Base-by-base conservation (phyloP, 345 rosid species). In the Cardamine occulta region DNA sequence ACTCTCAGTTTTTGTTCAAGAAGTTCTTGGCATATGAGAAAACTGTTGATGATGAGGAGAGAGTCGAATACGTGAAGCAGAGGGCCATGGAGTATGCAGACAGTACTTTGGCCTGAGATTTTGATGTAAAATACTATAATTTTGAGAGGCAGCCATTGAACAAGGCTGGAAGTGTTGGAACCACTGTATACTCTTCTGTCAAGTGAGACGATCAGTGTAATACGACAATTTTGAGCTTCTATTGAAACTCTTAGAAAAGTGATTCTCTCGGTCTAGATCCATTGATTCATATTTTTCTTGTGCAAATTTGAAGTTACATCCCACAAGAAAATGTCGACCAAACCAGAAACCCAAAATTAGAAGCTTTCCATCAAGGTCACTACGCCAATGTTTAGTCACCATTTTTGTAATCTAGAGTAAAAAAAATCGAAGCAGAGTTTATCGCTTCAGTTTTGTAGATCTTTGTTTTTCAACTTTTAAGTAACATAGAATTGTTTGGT, bases 41-140 rank as follows among this genome's bases (percentile, higher is more conserved):
- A 76, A 76, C 86, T 32, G 21, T 5, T 15, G 94, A 89, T 3
- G 91, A 88, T 23, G 91, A 83, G 34, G 88, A 82, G 77, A 81
- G 83, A 61, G 75, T 89, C 0, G 88, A 89, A 74, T 81, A 80
- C 18, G 98, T 92, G 72, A 92, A 89, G 76, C 88, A 62, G 74
- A 94, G 88, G 77, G 99, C 99, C 1, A 86, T 88, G 89, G 91
- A 88, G 61, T 90, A 91, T 18, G 97, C 87, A 2, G 88, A 92
- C 80, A 88, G 80, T 57, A 76, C 87, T 7, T 67, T 79, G 71
- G 81, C 71, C 42, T 67, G 63, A 66, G 58, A 53, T 21, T 55
- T 70, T 70, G 55, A 48, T 63, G 73, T 76, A 68, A 75, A 40
- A 67, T 54, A 15, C 32, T 56, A 56, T 2, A 47, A 7, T 35